Evolutionary conservation across 345 rosid genomes (phyloP), one percentile per base, ranked within the genome.

Genomic region (Streptanthus diversifolius): DNA sequence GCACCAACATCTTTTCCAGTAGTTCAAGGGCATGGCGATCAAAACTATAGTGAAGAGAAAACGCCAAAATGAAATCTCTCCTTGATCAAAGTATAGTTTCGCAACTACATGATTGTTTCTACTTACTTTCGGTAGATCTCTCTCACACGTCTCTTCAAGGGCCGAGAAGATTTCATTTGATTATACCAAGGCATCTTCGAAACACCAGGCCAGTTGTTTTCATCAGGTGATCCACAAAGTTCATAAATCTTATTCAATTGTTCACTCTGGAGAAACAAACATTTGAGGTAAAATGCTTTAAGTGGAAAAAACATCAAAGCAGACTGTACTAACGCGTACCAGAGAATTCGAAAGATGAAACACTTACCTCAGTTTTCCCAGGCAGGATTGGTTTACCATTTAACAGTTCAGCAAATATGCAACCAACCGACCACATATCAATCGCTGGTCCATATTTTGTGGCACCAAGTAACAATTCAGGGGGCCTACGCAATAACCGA

Each of bases 351-450:
- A 40, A 39, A 59, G 27, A 61, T 29, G 37, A 47, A 48, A 51
- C 5, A 8, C 75, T 74, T 54, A 84, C 96, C 96, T 89, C 98
- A 82, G 90, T 89, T 80, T 89, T 88, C 61, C 98, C 96, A 11
- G 98, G 97, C 53, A 93, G 83, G 48, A 91, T 91, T 30, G 97
- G 97, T 71, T 93, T 91, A 56, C 96, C 97, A 43, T 87, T 86
- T 68, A 93, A 72, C 55, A 93, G 91, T 79, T 93, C 98, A 14
- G 98, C 98, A 85, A 93, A 87, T 60, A 93, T 89, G 63, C 98
- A 93, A 62, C 97, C 97, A 59, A 91, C 98, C 4, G 98, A 91
- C 97, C 97, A 91, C 91, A 91, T 91, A 72, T 91, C 97, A 77
- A 91, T 95, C 35, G 97, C 95, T 63, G 98, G 97, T 61, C 97